A percentile compares a stretch with the other conserved stretches of the same genome.
phyloP scores from a whole-genome alignment of 176 grass and related monocot species.

The Olyra latifolia region DNA sequence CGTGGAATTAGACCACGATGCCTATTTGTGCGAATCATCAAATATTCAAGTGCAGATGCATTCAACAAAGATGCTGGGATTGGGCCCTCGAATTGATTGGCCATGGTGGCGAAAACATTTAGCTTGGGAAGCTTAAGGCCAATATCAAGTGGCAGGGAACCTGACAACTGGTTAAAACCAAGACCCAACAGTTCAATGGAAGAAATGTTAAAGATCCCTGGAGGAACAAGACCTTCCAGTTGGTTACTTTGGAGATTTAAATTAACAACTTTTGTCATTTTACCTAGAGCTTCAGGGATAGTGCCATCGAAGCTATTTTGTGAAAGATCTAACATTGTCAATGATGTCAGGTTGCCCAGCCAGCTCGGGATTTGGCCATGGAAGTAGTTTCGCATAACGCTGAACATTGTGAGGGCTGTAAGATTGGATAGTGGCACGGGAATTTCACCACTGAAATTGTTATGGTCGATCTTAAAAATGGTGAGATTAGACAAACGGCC shows the following conservation, averaged over 20 bases:
- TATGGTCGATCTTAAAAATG: neutral
- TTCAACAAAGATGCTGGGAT: constrained; percentile 25
- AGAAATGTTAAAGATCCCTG: constrained; percentile 28
- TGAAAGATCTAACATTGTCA: neutral
- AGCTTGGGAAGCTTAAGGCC: constrained; percentile 24
- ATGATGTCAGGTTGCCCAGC: constrained; percentile 31
- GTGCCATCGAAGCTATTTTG: constrained; percentile 15
- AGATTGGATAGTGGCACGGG: neutral
- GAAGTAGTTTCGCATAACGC: neutral
- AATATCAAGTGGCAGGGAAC: constrained; percentile 10
- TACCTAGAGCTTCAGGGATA: constrained; percentile 10
- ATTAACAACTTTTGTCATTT: neutral
- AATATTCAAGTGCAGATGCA: neutral
- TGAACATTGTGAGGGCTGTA: neutral
- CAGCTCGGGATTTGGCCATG: constrained; percentile 2
- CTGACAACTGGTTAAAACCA: neutral
- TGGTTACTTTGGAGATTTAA: neutral
- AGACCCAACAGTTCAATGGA: neutral
- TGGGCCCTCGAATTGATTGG: neutral
- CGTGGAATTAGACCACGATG: constrained; percentile 18
- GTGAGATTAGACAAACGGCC: constrained; percentile 8
- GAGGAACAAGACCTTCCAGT: neutral
- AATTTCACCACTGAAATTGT: constrained; percentile 24
- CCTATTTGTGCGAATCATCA: neutral
- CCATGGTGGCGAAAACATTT: rapidly evolving